A percentile compares a stretch with the other conserved stretches of the same genome.
These are phyloP conservation scores for Stemphylium vesicarium DNA, from an alignment of 2,329 filamentous ascomycete genomes.

Conservation along the genomic window DNA sequence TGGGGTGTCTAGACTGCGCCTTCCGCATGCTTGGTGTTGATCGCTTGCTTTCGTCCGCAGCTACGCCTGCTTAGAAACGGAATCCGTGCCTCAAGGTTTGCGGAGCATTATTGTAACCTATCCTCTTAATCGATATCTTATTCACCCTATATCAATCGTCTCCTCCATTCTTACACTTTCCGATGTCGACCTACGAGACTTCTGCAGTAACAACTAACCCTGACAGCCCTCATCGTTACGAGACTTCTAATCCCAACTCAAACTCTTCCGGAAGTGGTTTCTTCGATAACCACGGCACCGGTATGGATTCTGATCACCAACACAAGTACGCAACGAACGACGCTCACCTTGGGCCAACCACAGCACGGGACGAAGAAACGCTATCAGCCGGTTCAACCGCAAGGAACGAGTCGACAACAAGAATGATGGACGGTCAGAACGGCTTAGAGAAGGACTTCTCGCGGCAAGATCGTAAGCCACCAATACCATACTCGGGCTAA, in stretches of 20 bases:
- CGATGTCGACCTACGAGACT: slow-evolving; percentile 20
- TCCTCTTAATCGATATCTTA: slow-evolving; percentile 10
- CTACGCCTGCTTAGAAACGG: slow-evolving; percentile 22
- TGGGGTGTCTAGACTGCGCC: slow-evolving; percentile 18
- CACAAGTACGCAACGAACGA: slow-evolving; percentile 22
- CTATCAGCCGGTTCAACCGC: slow-evolving; percentile 34
- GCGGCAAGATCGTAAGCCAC: slow-evolving; percentile 31
- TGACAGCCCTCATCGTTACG: slow-evolving; percentile 6
- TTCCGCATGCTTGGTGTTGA: slow-evolving; percentile 22
- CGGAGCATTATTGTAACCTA: slow-evolving; percentile 12
- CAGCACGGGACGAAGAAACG: slow-evolving; percentile 31
- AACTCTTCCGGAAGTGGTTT: slow-evolving; percentile 9
- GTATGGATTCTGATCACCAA: slow-evolving; percentile 23
- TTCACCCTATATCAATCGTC: slow-evolving; percentile 9
- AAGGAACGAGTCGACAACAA: slow-evolving; percentile 27
- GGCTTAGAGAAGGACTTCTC: slow-evolving; percentile 56
- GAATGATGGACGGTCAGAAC: slow-evolving; percentile 25
- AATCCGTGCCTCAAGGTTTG: slow-evolving; percentile 22
- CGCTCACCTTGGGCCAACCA: slow-evolving; percentile 27
- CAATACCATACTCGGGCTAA: background rate
- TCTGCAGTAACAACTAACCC: slow-evolving; percentile 3
- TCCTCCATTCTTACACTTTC: slow-evolving; percentile 8
- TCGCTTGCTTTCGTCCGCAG: slow-evolving; percentile 34
- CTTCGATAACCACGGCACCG: slow-evolving; percentile 18
- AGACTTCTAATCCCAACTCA: slow-evolving; percentile 7